These are phyloP conservation scores for Lyophyllum atratum DNA, from an alignment of 768 basidiomycete genomes.

Conservation along the genomic window DNA sequence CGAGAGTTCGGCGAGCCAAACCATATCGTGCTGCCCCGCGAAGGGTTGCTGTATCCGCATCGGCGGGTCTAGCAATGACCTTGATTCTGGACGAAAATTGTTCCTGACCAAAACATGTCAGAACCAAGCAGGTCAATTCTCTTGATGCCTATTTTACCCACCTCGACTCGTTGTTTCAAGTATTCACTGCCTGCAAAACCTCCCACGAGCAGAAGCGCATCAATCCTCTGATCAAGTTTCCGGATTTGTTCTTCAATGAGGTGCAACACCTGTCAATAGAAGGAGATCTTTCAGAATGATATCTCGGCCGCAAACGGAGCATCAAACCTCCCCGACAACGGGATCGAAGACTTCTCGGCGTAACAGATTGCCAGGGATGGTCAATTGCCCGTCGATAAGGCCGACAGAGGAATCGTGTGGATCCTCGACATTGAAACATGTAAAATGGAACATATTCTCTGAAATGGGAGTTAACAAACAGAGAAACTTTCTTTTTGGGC, in stretches of 20 bases:
- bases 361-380: conserved; percentile 78
- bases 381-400: conserved; percentile 79
- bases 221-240: conserved; percentile 68
- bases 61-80: conserved; percentile 80
- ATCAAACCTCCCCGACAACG: conserved; percentile 71
- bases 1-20: conserved; percentile 70
- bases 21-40: conserved; percentile 91
- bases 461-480: conserved; percentile 6
- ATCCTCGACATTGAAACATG: conserved; percentile 87
- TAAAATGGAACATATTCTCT: conserved; percentile 89
- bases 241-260: conserved; percentile 77
- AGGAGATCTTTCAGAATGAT: background rate
- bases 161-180: conserved; percentile 77
- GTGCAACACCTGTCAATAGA: conserved; percentile 59
- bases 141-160: conserved; percentile 30
- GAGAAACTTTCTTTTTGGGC: background rate
- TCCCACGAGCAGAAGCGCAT: conserved; percentile 87
- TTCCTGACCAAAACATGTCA: conserved; percentile 43
- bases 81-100: conserved; percentile 65
- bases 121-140: conserved; percentile 11
- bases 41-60: conserved; percentile 86
- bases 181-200: conserved; percentile 89
- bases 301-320: conserved; percentile 10
- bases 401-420: conserved; percentile 80
- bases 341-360: conserved; percentile 91